phyloP scores from a whole-genome alignment of 352 stramenopile species.

The Globisporangium radiosum region DNA sequence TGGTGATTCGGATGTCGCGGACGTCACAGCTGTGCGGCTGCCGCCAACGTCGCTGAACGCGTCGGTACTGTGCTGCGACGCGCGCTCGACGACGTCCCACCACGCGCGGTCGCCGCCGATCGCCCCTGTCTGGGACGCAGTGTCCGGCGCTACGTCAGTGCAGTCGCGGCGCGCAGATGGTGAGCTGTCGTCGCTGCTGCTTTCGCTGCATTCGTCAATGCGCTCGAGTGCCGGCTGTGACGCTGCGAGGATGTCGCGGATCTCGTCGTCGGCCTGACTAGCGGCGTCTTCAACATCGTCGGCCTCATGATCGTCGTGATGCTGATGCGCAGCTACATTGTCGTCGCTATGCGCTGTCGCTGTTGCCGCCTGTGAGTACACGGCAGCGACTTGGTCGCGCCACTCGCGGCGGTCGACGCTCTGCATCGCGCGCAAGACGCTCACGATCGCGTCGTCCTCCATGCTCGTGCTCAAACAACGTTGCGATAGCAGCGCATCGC shows the following conservation, averaged over 20 bases:
- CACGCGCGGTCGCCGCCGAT: slow-evolving; percentile 11
- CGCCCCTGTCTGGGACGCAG: no score
- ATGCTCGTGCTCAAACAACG: slow-evolving; percentile 7
- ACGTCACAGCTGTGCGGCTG: slow-evolving; percentile 14
- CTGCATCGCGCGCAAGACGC: slow-evolving; percentile 46
- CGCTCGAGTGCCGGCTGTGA: slow-evolving; percentile 26
- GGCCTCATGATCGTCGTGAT: background rate
- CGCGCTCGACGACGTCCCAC: slow-evolving; percentile 47
- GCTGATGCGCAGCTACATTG: no score
- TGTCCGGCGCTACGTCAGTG: no score
- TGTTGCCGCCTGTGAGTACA: slow-evolving; percentile 13
- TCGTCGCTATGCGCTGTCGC: background rate
- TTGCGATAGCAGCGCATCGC: background rate
- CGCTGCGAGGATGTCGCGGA: slow-evolving; percentile 59
- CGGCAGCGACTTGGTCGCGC: slow-evolving; percentile 12
- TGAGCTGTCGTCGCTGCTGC: background rate
- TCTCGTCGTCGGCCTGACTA: slow-evolving; percentile 25
- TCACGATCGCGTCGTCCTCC: slow-evolving; percentile 48
- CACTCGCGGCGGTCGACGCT: slow-evolving; percentile 18
- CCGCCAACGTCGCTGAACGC: slow-evolving; percentile 47
- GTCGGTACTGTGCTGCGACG: slow-evolving; percentile 20
- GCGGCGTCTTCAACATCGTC: slow-evolving; percentile 13
- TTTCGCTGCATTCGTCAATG: slow-evolving; percentile 15
- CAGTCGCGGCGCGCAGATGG: no score
- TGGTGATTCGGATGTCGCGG: background rate